Percentiles rank a stretch among this genome's conserved stretches.
Conservation (phyloP, 106 monocot genomes). For the Dendrobium nobile region DNA sequence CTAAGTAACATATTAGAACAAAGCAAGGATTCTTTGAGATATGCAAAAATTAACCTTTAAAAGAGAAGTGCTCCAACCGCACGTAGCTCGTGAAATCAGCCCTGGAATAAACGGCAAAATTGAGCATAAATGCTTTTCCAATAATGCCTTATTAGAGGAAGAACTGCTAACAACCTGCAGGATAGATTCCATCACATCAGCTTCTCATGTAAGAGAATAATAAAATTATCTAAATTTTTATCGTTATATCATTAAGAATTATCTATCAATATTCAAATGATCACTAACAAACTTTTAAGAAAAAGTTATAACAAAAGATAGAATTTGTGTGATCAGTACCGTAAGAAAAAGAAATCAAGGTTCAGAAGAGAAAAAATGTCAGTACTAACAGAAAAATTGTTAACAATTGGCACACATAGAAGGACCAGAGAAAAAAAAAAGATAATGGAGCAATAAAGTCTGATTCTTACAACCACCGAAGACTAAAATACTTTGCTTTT, state of each 20-base stretch:
- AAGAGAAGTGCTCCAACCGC: slow-evolving; percentile 40
- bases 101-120: slow-evolving; percentile 43
- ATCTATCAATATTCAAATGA: background rate
- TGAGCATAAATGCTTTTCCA: slow-evolving; percentile 39
- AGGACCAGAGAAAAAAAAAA: too few species aligned
- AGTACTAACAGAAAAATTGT: too few species aligned
- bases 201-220: background rate
- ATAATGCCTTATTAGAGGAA: slow-evolving; percentile 7
- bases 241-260: background rate
- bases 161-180: slow-evolving; percentile 27
- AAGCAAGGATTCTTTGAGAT: too few species aligned
- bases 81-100: slow-evolving; percentile 26
- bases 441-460: too few species aligned
- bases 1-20: too few species aligned
- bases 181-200: background rate
- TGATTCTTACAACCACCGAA: too few species aligned
- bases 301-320: background rate
- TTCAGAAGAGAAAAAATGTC: background rate
- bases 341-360: background rate
- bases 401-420: too few species aligned
- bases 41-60: slow-evolving; percentile 31
- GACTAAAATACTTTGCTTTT: too few species aligned
- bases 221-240: background rate
- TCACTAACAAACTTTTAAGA: background rate
- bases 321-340: background rate